These are phyloP conservation scores for Davidsoniella eucalypti DNA, from an alignment of 2,329 filamentous ascomycete genomes.

Conservation along the genomic window DNA sequence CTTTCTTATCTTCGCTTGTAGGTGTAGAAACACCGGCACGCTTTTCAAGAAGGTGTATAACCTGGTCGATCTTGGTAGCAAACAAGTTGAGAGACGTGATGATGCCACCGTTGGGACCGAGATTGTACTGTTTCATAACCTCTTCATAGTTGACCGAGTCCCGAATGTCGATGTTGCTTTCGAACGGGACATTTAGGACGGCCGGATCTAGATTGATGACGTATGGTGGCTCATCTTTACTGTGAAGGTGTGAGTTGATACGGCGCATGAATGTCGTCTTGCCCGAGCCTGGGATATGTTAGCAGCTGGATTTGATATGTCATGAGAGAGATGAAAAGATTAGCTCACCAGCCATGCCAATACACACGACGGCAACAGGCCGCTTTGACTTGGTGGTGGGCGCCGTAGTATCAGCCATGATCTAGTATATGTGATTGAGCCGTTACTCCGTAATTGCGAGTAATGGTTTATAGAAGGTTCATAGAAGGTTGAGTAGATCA, in stretches of 20 bases:
- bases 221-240: slow-evolving; percentile 67
- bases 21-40: slow-evolving; percentile 31
- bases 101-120: slow-evolving; percentile 93
- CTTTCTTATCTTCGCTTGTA: slow-evolving; percentile 88
- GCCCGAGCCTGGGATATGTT: slow-evolving; percentile 49
- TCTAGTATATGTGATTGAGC: background rate
- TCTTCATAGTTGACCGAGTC: slow-evolving; percentile 99
- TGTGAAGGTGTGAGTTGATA: slow-evolving; percentile 84
- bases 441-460: background rate
- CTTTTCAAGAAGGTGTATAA: slow-evolving; percentile 79
- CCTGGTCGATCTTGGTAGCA: slow-evolving; percentile 94
- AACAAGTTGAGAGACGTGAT: slow-evolving; percentile 92
- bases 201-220: slow-evolving; percentile 95
- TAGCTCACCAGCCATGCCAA: slow-evolving; percentile 77
- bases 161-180: slow-evolving; percentile 95
- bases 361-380: slow-evolving; percentile 73
- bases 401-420: slow-evolving; percentile 1
- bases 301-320: background rate
- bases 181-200: slow-evolving; percentile 83
- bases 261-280: slow-evolving; percentile 99
- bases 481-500: background rate
- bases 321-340: background rate
- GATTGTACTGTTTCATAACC: slow-evolving; percentile 98
- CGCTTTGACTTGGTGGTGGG: slow-evolving; percentile 9
- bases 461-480: background rate